Conservation (phyloP, 257 asterid species). For the Solanum rostratum region DNA sequence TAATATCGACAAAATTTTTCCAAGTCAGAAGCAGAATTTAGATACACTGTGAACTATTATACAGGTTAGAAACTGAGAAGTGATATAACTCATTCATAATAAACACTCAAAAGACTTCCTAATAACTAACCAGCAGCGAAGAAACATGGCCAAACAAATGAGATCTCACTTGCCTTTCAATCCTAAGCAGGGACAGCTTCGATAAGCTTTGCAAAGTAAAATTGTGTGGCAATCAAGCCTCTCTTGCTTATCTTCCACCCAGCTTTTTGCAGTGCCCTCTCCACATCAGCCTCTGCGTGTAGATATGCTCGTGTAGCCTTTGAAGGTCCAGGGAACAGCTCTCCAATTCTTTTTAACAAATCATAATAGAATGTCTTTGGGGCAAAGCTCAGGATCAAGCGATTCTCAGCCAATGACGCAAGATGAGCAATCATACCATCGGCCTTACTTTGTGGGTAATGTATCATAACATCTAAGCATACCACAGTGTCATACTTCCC, state of each 20-base stretch:
- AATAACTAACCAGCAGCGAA: neutral
- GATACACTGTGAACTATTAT: conserved; percentile 3
- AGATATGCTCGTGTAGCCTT: conserved; percentile 94
- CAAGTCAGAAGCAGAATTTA: neutral
- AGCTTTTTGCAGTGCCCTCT: conserved; percentile 64
- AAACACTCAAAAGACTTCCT: neutral
- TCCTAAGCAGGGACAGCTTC: conserved; percentile 79
- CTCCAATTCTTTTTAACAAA: conserved; percentile 81
- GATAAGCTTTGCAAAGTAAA: conserved; percentile 72
- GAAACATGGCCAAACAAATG: conserved; percentile 7
- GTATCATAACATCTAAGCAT: conserved; percentile 89
- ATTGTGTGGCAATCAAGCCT: conserved; percentile 68
- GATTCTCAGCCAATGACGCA: conserved; percentile 78
- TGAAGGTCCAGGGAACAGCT: conserved; percentile 94
- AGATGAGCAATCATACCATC: conserved; percentile 94
- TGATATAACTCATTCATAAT: neutral
- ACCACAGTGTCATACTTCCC: conserved; percentile 84
- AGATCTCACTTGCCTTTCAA: conserved; percentile 31
- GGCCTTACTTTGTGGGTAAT: conserved; percentile 89
- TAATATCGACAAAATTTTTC: neutral
- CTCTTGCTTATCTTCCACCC: conserved; percentile 88
- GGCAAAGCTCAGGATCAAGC: conserved; percentile 82
- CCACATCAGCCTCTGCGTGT: conserved; percentile 81
- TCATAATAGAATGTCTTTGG: conserved; percentile 78
- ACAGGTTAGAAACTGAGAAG: neutral